Evolutionary conservation across 768 basidiomycete species (phyloP), one percentile per base, ranked within the genome.

Genomic region (Psilocybe subaeruginosa): DNA sequence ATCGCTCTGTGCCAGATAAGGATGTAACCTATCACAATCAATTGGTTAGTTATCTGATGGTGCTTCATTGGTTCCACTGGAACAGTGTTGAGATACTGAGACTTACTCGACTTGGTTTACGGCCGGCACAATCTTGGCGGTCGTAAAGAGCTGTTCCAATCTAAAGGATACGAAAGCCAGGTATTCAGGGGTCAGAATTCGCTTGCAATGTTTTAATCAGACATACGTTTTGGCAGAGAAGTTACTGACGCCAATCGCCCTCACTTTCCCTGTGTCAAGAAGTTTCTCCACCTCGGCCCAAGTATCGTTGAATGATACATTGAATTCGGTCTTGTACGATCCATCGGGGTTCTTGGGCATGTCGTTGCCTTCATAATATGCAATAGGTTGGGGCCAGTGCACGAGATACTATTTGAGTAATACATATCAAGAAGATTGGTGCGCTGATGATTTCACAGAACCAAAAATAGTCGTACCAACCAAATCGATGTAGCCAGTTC

Each of bases 211-310:
- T 31, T 8, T 9, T 5, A 19, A 41, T 4, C 35, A 23, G n/a
- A 47, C 64, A 43, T 58, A 85, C 82, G 77, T 85, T 65, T 85
- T 83, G 59, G 84, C 72, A 4, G 82, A 84, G 66, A 86, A 87
- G 69, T 88, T 88, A 69, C 82, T 83, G 50, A 88, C 83, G 0
- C 85, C 85, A 61, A 86, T 83, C 1, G 83, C 80, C 56, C 70
- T 79, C 9, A 77, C 82, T 64, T 78, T 80, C 0, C 82, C 82
- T 12, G 76, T 77, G 29, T 73, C 74, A 30, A 80, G 72, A 9
- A 85, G 64, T 54, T 81, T 78, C 70, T 86, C 85, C 64, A 86
- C 74, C 47, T 79, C 76, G 0, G 78, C 78, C 82, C 84, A 85
- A 0, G 78, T 73, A 31, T 85, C 74, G 46, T 76, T 78, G 67